Evolutionary conservation across 805 yeast genomes (phyloP).

Genomic region (Candida ficus): DNA sequence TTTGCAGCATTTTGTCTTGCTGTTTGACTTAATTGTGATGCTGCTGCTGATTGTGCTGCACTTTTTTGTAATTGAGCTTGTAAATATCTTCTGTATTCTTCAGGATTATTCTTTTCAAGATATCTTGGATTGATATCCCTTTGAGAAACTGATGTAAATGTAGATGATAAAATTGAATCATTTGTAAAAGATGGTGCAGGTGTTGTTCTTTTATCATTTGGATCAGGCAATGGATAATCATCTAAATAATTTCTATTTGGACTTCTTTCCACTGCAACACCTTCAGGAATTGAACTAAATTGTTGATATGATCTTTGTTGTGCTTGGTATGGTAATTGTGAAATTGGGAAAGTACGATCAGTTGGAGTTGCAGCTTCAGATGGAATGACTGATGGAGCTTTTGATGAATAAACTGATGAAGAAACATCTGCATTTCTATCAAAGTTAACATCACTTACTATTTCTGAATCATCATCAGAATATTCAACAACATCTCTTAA

Average conservation of each 20-base stretch:
- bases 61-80: conserved; percentile 7
- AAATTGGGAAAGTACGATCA: conserved; percentile 13
- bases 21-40: not conserved
- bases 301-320: not conserved
- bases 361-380: conserved; percentile 16
- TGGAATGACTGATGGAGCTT: conserved; percentile 16
- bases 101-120: conserved; percentile 25
- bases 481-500: conserved; percentile 3
- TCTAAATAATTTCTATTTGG: conserved; percentile 1
- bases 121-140: conserved; percentile 63
- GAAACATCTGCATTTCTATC: conserved; percentile 12
- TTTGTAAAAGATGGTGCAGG: conserved; percentile 29
- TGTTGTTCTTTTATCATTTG: conserved; percentile 21
- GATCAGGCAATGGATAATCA: conserved; percentile 20
- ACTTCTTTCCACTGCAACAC: conserved; percentile 5
- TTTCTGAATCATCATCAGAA: not conserved
- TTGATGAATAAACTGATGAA: conserved; percentile 23
- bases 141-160: conserved; percentile 74
- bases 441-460: not conserved
- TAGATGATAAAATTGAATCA: conserved; percentile 39
- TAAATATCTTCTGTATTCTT: conserved; percentile 11
- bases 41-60: not conserved
- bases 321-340: not conserved
- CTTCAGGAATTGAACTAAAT: conserved; percentile 14
- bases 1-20: not conserved